Base-by-base conservation (phyloP, 2,329 filamentous ascomycete species). In the Aureobasidium lini region DNA sequence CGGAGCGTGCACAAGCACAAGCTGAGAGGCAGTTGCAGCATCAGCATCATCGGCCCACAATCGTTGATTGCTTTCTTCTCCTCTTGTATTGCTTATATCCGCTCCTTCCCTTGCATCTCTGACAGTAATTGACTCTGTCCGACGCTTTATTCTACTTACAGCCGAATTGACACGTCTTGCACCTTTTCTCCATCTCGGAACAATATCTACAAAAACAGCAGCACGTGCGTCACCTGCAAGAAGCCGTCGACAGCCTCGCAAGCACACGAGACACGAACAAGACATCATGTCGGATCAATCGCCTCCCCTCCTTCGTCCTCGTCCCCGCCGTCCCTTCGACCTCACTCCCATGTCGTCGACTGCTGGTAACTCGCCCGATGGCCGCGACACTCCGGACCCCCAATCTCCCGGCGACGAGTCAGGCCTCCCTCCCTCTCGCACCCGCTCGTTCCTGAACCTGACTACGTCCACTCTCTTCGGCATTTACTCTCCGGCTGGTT, bases 381-480 rank as follows among this genome's bases (percentile, higher is more conserved):
- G 54, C 54, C 23, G 23, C 5, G 34, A 32, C n/a, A 57, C 54
- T 31, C 57, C 62, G 70, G 16, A 72, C 67, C 61, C 36, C 59
- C 61, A 48, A 29, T 59, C 60, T 54, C 60, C 61, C 37, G 60
- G 50, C 16, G 65, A 69, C 31, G 67, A 66, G 18, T 61, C 60
- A 18, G 57, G 49, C 34, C 36, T 77, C 84, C 64, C 86, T 1
- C 69, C 70, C 44, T 66, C 82, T 69, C 84, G 89, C 61, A 88
- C 86, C 28, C 84, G 87, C 64, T 96, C 90, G 9, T 83, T 90
- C 60, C 78, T 91, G 69, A 95, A 96, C 70, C 81, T 99, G 62
- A 96, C 90, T 4, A 87, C 89, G 9, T 92, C 90, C 2, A 96
- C 94, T 0, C 82, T 99, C 5, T 89, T 88, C 66, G 93, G 94